phyloP scores from a whole-genome alignment of 2,329 filamentous ascomycete genomes.

The Dothistroma pini region DNA sequence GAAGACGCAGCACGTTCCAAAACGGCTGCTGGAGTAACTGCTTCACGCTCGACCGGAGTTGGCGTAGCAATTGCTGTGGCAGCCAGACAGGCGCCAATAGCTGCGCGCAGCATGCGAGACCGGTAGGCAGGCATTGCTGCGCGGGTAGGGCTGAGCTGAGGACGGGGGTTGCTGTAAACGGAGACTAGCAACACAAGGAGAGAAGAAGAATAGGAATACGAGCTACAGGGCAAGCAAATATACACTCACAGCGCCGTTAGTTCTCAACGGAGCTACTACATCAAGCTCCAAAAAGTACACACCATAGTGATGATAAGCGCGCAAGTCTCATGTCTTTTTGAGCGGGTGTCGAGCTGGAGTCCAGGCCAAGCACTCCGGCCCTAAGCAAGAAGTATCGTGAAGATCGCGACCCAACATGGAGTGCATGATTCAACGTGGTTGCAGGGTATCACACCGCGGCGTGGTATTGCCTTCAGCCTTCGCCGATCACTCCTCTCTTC shows the following conservation, averaged over 20 bases:
- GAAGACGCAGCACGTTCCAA: not conserved
- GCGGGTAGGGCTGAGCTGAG: not conserved
- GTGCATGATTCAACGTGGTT: not conserved
- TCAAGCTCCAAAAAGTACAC: not conserved
- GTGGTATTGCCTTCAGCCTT: not conserved
- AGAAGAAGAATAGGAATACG: not conserved
- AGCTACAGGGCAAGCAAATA: not conserved
- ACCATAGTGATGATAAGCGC: not conserved
- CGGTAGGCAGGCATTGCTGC: not conserved
- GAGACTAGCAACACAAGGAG: not conserved
- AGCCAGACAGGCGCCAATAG: slow-evolving; percentile 10
- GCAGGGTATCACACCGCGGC: not conserved
- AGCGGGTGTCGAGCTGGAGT: not conserved
- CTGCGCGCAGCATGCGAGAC: slow-evolving; percentile 3
- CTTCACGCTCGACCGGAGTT: slow-evolving; percentile 18
- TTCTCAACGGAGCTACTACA: not conserved
- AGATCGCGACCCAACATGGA: not conserved
- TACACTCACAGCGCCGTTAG: not conserved
- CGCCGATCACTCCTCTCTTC: not conserved
- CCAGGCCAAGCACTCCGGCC: not conserved
- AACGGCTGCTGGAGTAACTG: slow-evolving; percentile 7
- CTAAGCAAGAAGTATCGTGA: not conserved
- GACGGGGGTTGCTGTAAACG: not conserved
- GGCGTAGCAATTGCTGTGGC: slow-evolving; percentile 17
- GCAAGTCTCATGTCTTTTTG: not conserved